phyloP scores from a whole-genome alignment of 2,329 filamentous ascomycete genomes.

The Verticillium nonalfalfae region DNA sequence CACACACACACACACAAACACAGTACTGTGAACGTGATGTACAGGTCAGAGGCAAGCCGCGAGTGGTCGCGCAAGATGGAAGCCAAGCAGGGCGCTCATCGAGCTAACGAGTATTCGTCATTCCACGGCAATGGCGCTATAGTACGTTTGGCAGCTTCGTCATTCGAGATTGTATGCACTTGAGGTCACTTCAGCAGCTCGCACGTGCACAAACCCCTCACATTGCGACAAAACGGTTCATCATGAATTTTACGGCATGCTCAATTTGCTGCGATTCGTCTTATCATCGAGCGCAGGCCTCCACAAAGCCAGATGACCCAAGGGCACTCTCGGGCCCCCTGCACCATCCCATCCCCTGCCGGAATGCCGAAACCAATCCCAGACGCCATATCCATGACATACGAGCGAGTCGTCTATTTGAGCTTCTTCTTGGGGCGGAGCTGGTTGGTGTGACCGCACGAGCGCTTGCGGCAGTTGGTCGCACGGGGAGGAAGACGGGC shows the following conservation, averaged over 20 bases:
- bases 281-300: slow-evolving; percentile 17
- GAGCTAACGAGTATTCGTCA: too few species aligned
- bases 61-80: too few species aligned
- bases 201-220: neutral
- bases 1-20: neutral
- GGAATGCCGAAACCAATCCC: slow-evolving; percentile 19
- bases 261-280: neutral
- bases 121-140: too few species aligned
- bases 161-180: neutral
- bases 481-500: slow-evolving; percentile 92
- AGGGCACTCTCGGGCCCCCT: slow-evolving; percentile 16
- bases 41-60: too few species aligned
- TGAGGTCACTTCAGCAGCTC: neutral
- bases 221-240: neutral
- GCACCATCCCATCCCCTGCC: slow-evolving; percentile 13
- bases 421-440: slow-evolving; percentile 99
- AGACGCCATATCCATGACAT: slow-evolving; percentile 36
- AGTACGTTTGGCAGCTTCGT: too few species aligned
- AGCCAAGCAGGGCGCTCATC: too few species aligned
- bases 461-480: slow-evolving; percentile 99
- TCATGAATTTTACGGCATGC: neutral
- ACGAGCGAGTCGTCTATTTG: slow-evolving; percentile 50
- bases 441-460: slow-evolving; percentile 99
- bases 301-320: slow-evolving; percentile 30
- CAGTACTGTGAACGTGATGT: neutral